Evolutionary conservation across 352 stramenopile genomes (phyloP), one percentile per base, ranked within the genome.

Genomic region (Pythium diclinum): DNA sequence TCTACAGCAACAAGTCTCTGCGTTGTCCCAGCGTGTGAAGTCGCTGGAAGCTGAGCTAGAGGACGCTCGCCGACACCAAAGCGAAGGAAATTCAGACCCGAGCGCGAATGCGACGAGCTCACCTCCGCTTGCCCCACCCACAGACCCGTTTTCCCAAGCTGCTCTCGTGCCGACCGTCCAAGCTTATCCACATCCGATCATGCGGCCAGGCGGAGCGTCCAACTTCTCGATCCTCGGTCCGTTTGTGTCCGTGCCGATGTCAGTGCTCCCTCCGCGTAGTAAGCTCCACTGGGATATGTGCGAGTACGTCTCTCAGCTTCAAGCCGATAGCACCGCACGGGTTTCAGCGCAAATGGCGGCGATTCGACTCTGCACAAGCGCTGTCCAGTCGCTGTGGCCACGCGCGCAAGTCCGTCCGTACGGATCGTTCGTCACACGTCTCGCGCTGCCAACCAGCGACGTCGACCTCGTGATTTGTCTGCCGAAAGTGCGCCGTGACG

Each of bases 391-490:
- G 5, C 63, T 98, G 28, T 98, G 96, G 96, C 96, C 96, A 8
- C 86, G 96, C 47, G 96, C 96, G 36, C 94, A 98, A 77, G 95
- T 99, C 16, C 97, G 98, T 57, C 88, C 96, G 51, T 99, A 99
- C 67, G 97, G 97, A 5, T 99, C 95, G 25, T 98, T 97, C 76
- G 93, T 97, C 33, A 98, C 95, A 3, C 79, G 96, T 19, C 84
- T 99, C 23, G 91, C 96, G 52, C 81, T 99, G 11, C 97, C 97
- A 9, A 98, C 92, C 25, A 98, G 95, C 51, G 97, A 99, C 76
- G 77, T 99, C 16, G 97, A 99, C 71, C 81, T 99, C 44, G 96
- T 99, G 6, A 97, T 99, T 54, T 98, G 95, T 64, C 79, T 99
- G n/a, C 97, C 97, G 33, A 98, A 98, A 67, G 96, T 99, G n/a